Evolutionary conservation across 1,284 basidiomycete species (phyloP).

Genomic region (Pseudozyma thailandica): DNA sequence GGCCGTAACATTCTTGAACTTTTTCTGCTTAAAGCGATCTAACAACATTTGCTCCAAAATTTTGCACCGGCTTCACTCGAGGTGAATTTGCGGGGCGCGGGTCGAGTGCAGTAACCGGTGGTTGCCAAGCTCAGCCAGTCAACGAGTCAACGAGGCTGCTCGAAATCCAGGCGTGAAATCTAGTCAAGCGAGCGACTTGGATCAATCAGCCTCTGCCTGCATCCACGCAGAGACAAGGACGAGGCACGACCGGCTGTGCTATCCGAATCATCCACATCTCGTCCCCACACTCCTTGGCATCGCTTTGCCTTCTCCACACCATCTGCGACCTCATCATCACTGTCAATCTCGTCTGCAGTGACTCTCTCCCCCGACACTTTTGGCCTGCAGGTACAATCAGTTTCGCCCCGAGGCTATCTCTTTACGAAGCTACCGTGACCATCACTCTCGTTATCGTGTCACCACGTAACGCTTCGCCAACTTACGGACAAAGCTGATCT

Average conservation of each 20-base stretch:
- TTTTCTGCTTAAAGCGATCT: not conserved
- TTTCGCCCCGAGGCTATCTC: too few species aligned
- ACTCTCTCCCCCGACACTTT: too few species aligned
- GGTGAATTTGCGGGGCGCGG: not conserved
- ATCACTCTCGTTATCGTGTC: too few species aligned
- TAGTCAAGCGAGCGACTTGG: not conserved
- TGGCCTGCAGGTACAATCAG: too few species aligned
- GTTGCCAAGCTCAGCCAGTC: not conserved
- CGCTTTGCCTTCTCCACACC: not conserved
- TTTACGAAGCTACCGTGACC: too few species aligned
- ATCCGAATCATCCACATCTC: not conserved
- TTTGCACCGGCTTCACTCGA: not conserved
- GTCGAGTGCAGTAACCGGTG: not conserved
- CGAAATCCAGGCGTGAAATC: not conserved
- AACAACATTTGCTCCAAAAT: not conserved
- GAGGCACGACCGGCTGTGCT: not conserved
- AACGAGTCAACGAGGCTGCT: not conserved
- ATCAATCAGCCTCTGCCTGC: not conserved
- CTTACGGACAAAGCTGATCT: not conserved
- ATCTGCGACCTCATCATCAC: not conserved
- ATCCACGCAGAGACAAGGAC: not conserved
- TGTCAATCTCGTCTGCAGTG: too few species aligned
- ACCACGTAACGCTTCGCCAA: too few species aligned
- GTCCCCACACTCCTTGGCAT: not conserved
- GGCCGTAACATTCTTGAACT: not conserved